A percentile compares a stretch with the other conserved stretches of the same genome.
phyloP scores from a whole-genome alignment of 768 basidiomycete species.

The Butyriboletus loyo region DNA sequence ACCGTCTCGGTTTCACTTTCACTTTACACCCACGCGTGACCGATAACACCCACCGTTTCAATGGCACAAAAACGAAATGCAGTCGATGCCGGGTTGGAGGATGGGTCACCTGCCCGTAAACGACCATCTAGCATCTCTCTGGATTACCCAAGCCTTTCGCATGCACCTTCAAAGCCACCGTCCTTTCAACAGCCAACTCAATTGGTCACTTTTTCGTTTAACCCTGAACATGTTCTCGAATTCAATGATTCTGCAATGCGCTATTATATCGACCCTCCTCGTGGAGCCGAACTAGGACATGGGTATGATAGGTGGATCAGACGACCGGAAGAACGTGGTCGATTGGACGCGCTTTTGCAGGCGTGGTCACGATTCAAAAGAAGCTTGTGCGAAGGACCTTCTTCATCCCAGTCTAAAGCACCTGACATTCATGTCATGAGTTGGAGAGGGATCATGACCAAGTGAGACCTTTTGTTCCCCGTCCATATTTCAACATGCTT shows the following conservation, averaged over 20 bases:
- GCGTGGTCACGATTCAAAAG: slow-evolving; percentile 48
- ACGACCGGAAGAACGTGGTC: slow-evolving; percentile 59
- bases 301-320: slow-evolving; percentile 75
- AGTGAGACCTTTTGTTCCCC: slow-evolving; percentile 42
- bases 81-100: slow-evolving; percentile 13
- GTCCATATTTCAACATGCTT: background rate
- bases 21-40: background rate
- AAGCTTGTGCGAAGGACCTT: slow-evolving; percentile 33
- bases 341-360: slow-evolving; percentile 65
- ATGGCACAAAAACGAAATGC: slow-evolving; percentile 32
- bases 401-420: slow-evolving; percentile 16
- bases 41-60: background rate
- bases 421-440: slow-evolving; percentile 56
- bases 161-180: slow-evolving; percentile 19
- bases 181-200: slow-evolving; percentile 71
- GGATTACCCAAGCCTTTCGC: slow-evolving; percentile 25
- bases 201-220: slow-evolving; percentile 72
- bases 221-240: slow-evolving; percentile 49
- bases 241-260: slow-evolving; percentile 69
- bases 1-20: background rate
- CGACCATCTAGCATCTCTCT: slow-evolving; percentile 6
- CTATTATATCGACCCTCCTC: slow-evolving; percentile 69
- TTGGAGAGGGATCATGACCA: slow-evolving; percentile 86
- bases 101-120: slow-evolving; percentile 1
- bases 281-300: slow-evolving; percentile 58